phyloP scores from a whole-genome alignment of 352 stramenopile genomes.

The Phytophthora cactorum region DNA sequence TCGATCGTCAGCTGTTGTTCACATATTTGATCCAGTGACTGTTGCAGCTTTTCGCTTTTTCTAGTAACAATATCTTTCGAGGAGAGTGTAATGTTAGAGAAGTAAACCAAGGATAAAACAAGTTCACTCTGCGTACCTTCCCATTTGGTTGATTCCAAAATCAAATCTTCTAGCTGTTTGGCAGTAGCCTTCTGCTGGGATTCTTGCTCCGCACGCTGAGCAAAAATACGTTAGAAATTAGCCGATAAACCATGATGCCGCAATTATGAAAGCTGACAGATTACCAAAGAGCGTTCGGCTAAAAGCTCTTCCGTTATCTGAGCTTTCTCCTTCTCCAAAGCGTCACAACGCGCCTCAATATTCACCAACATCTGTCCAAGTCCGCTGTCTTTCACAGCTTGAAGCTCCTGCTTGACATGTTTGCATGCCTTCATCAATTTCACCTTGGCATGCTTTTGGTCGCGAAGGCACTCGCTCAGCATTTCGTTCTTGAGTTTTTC shows the following conservation, averaged over 20 bases:
- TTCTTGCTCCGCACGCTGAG: conserved; percentile 33
- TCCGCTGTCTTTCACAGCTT: conserved; percentile 66
- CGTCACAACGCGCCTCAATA: conserved; percentile 59
- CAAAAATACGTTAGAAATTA: neutral
- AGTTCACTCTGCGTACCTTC: conserved; percentile 27
- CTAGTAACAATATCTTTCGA: conserved; percentile 42
- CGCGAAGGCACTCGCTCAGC: conserved; percentile 64
- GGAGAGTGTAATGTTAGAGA: conserved; percentile 7
- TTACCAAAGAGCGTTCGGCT: conserved; percentile 46
- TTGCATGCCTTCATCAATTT: conserved; percentile 84
- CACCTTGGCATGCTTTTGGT: conserved; percentile 71
- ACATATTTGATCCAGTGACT: conserved; percentile 57
- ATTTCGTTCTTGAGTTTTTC: conserved; percentile 78
- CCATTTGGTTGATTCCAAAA: conserved; percentile 31
- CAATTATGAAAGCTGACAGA: neutral
- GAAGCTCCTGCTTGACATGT: conserved; percentile 62
- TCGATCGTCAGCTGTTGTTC: conserved; percentile 67
- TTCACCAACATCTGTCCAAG: conserved; percentile 72
- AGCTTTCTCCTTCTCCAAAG: conserved; percentile 59
- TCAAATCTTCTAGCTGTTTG: conserved; percentile 34
- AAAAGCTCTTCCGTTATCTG: conserved; percentile 43
- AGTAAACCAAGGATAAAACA: neutral
- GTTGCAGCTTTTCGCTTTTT: conserved; percentile 52
- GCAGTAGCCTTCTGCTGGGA: conserved; percentile 12
- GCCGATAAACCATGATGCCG: neutral